phyloP scores from a whole-genome alignment of 2,329 filamentous ascomycete species.

The Simplicillium sp. region DNA sequence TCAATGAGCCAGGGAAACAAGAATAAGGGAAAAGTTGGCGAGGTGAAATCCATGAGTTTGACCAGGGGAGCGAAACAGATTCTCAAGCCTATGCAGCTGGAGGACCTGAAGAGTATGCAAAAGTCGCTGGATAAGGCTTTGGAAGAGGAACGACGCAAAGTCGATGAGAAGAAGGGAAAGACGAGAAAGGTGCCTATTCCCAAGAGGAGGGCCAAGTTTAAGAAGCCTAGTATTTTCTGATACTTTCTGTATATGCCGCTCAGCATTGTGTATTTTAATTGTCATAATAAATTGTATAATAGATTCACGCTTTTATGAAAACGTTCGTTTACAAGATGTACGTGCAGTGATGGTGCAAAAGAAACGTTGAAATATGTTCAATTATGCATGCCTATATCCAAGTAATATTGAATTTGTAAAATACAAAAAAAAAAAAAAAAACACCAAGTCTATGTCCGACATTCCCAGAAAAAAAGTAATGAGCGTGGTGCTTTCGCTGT shows the following conservation, averaged over 20 bases:
- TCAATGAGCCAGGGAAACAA: not conserved
- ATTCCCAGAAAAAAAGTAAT: not conserved
- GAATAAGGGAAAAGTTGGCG: not conserved
- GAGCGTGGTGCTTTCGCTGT: no score
- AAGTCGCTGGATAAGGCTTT: conserved; percentile 11
- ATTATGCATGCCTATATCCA: not conserved
- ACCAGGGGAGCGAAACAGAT: conserved; percentile 17
- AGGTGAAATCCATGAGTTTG: conserved; percentile 10
- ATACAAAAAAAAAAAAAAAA: not conserved
- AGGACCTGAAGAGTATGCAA: conserved; percentile 17
- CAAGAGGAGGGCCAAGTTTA: not conserved
- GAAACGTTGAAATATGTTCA: no score
- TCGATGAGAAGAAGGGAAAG: conserved; percentile 1
- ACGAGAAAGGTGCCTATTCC: conserved; percentile 1
- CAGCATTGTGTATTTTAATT: not conserved
- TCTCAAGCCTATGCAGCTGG: conserved; percentile 14
- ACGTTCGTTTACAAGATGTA: no score
- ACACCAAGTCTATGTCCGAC: not conserved
- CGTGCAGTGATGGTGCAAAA: no score
- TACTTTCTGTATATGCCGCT: not conserved
- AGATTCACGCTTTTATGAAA: no score
- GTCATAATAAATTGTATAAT: not conserved
- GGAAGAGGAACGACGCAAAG: conserved; percentile 1
- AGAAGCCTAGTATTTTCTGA: conserved; percentile 1
- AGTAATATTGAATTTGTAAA: not conserved